Conservation (phyloP, 495 filamentous ascomycete species). For the Penicillium desertorum region DNA sequence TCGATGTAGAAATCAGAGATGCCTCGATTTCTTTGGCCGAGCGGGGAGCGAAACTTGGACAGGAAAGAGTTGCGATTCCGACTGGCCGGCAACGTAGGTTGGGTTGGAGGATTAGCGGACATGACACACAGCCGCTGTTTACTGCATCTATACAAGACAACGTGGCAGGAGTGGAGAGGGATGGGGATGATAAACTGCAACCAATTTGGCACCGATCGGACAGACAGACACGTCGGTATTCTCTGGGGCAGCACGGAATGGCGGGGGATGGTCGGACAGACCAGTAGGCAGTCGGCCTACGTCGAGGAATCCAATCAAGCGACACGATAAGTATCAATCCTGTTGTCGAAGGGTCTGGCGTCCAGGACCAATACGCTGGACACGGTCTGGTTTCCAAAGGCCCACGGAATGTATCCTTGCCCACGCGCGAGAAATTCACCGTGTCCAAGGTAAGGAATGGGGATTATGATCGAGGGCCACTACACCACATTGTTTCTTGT, state of each 20-base stretch:
- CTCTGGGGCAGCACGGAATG: conserved; percentile 1
- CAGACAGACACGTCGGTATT: neutral
- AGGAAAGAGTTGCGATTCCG: conserved; percentile 54
- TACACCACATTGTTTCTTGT: conserved; percentile 40
- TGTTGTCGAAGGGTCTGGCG: conserved; percentile 12
- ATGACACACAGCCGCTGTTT: conserved; percentile 44
- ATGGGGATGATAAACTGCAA: conserved; percentile 13
- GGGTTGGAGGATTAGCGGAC: conserved; percentile 44
- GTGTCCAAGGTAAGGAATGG: conserved; percentile 24
- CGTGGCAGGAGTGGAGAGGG: conserved; percentile 13
- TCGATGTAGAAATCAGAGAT: conserved; percentile 76
- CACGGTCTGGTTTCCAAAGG: conserved; percentile 25
- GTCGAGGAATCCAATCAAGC: conserved; percentile 20
- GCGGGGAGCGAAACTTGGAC: conserved; percentile 58
- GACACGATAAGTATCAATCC: conserved; percentile 18
- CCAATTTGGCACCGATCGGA: conserved; percentile 10
- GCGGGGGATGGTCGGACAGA: conserved; percentile 9
- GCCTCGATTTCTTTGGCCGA: conserved; percentile 66
- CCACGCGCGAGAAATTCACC: conserved; percentile 19
- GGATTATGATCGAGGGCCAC: conserved; percentile 33
- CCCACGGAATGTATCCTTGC: conserved; percentile 19
- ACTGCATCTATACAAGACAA: conserved; percentile 42
- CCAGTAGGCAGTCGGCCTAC: conserved; percentile 11
- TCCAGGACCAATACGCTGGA: conserved; percentile 9
- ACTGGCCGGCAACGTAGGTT: conserved; percentile 41